Conservation (phyloP, 257 asterid genomes). For the Dorcoceras hygrometricum region DNA sequence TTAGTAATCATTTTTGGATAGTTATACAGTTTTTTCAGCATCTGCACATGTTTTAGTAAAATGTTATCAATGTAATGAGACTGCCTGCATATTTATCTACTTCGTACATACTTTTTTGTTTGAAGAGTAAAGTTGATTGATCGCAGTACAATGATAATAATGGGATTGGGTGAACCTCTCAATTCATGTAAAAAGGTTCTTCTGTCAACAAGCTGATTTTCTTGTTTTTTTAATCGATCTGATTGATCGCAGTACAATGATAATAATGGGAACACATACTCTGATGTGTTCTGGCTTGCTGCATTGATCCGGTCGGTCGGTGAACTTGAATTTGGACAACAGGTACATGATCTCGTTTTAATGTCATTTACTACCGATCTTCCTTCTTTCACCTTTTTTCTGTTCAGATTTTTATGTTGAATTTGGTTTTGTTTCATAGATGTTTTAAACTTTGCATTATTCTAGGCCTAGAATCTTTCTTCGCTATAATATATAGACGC, state of each 20-base stretch:
- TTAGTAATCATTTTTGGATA: too few relatives aligned
- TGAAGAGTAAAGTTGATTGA: background rate
- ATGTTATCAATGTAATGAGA: slow-evolving; percentile 3
- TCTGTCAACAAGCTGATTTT: background rate
- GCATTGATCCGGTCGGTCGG: slow-evolving; percentile 89
- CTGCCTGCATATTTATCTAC: background rate
- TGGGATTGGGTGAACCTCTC: too few relatives aligned
- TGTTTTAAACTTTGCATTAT: background rate
- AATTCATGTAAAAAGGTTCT: too few relatives aligned
- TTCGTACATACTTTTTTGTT: background rate
- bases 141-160: too few relatives aligned
- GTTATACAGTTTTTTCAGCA: too few relatives aligned
- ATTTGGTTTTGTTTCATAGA: background rate
- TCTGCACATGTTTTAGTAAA: too few relatives aligned
- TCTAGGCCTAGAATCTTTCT: too few relatives aligned
- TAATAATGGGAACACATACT: slow-evolving; percentile 85
- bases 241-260: slow-evolving; percentile 70
- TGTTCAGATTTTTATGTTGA: background rate
- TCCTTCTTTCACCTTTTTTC: background rate
- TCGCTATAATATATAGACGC: too few relatives aligned
- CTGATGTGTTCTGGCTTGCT: slow-evolving; percentile 96
- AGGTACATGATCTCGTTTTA: slow-evolving; percentile 45
- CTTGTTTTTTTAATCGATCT: slow-evolving; percentile 3
- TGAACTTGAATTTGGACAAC: slow-evolving; percentile 92
- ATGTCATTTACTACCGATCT: slow-evolving; percentile 12